Evolutionary conservation across 768 basidiomycete genomes (phyloP).

Genomic region (Rhodosporidiobolus sp.): DNA sequence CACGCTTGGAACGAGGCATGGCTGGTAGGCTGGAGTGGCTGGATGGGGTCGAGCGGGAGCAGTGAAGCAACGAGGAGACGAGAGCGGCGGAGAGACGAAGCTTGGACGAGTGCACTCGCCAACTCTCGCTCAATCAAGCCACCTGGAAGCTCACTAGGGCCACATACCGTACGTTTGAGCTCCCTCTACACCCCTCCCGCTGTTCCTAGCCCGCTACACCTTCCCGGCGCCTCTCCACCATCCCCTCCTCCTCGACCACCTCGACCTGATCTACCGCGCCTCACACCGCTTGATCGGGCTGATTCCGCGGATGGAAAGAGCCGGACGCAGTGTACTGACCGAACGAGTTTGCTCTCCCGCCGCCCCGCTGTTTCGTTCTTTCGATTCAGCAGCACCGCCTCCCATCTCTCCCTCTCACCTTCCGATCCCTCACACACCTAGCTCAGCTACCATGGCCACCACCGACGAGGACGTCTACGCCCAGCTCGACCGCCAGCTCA

Average conservation of each 20-base stretch:
- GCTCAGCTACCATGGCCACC: neutral
- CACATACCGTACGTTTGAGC: no score
- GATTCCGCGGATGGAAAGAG: neutral
- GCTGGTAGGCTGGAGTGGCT: neutral
- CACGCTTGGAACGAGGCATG: slow-evolving; percentile 44
- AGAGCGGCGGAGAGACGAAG: neutral
- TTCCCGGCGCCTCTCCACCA: no score
- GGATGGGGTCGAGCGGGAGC: neutral
- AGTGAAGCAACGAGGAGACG: neutral
- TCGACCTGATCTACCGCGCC: neutral
- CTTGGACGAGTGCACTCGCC: neutral
- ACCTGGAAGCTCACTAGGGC: no score
- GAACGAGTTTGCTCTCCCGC: neutral
- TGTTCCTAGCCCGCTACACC: no score
- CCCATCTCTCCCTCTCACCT: neutral
- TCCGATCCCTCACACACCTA: neutral
- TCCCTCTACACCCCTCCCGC: no score
- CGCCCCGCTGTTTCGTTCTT: no score
- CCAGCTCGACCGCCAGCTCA: slow-evolving; percentile 74
- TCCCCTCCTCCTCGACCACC: neutral
- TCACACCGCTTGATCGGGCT: neutral
- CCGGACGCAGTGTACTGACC: neutral
- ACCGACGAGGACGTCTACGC: slow-evolving; percentile 56
- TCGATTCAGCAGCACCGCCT: neutral
- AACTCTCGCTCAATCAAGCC: neutral